Base-by-base conservation (phyloP, 306 rosid species). In the Trifolium fragiferum region DNA sequence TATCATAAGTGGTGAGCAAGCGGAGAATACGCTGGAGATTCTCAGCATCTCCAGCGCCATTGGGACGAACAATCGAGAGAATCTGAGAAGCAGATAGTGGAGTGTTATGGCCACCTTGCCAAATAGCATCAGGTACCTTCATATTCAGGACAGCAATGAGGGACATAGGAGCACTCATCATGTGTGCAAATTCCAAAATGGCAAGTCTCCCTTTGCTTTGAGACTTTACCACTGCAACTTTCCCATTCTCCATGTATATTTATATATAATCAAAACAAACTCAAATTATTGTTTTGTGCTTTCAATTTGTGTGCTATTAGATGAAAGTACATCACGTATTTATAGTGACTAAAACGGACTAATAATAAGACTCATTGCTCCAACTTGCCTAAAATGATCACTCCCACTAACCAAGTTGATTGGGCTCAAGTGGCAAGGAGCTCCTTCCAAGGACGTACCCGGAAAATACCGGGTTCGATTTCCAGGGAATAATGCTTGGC, bases 91-190 rank as follows among this genome's bases (percentile, higher is more conserved):
- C 85, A 20, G 92, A 75, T 71, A 92, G 85, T 2, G 97, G 96
- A 11, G 73, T 11, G 78, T 92, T 89, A 68, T 82, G 68, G 9
- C 93, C 97, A 20, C 37, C 71, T 65, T 86, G 83, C 93, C 93
- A 88, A 51, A 92, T 85, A 54, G 93, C 87, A 1, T 89, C 90
- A 8, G 96, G 63, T 32, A 89, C 87, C 43, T 87, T 88, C 81
- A 92, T 91, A 38, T 86, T 92, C 16, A 84, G 88, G 66, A 87
- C 69, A 60, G 92, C 92, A 44, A 79, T 84, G 18, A 92, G 93
- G 21, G 96, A 92, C 93, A 89, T 89, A n/a, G 97, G 97, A 8
- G 82, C 96, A 65, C 96, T 89, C 70, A 89, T 92, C 89, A 89
- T 89, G 89, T 92, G 89, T n/a, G 96, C 93, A 1, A 88, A 84